Evolutionary conservation across 331 rosid species (phyloP).

Genomic region (Stylosanthes scabra): DNA sequence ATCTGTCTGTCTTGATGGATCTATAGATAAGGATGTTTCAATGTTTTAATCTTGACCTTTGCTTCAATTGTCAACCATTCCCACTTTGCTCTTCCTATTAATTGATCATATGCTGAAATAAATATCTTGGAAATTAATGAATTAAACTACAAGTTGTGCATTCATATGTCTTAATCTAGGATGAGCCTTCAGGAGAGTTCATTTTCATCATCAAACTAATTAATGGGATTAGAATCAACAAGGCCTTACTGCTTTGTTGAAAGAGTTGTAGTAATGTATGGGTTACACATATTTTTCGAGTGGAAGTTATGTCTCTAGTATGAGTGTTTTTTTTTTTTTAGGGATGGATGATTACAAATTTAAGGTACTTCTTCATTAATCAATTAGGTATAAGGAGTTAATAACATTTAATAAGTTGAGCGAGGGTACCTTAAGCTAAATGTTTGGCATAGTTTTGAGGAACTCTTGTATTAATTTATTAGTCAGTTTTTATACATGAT

Average conservation of each 20-base stretch:
- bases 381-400: no score
- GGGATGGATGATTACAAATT: no score
- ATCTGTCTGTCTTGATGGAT: background rate
- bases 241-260: slow-evolving; percentile 8
- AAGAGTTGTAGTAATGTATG: background rate
- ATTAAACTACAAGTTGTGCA: background rate
- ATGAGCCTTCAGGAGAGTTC: slow-evolving; percentile 24
- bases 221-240: slow-evolving; percentile 2
- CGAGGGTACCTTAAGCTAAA: no score
- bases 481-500: no score
- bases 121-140: slow-evolving; percentile 26
- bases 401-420: no score
- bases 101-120: slow-evolving; percentile 9
- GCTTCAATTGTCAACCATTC: slow-evolving; percentile 45
- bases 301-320: background rate
- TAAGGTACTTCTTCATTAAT: no score
- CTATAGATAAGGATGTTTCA: slow-evolving; percentile 11
- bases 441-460: no score
- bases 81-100: slow-evolving; percentile 6
- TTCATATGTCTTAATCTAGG: slow-evolving; percentile 15
- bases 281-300: slow-evolving; percentile 10
- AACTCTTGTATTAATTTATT: no score
- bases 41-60: slow-evolving; percentile 42
- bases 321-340: no score
- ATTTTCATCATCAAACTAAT: background rate